Evolutionary conservation across 495 filamentous ascomycete species (phyloP).

Genomic region (Podospora tetraspora): DNA sequence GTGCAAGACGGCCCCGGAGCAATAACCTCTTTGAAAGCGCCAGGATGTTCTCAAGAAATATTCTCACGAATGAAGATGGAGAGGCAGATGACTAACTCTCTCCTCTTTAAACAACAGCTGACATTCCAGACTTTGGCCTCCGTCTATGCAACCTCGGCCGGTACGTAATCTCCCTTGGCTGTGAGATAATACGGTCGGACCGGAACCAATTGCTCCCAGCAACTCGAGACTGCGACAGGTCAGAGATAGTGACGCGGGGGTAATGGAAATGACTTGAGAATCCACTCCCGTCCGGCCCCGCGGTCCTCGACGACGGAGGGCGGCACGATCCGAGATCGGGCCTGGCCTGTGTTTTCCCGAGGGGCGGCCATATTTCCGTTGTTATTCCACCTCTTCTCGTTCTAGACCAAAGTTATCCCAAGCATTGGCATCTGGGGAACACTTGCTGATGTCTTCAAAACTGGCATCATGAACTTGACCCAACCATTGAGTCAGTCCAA

Average conservation of each 20-base stretch:
- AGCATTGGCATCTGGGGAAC: neutral
- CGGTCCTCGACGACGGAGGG: constrained; percentile 10
- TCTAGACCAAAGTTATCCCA: neutral
- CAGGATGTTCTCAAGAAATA: neutral
- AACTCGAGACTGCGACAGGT: neutral
- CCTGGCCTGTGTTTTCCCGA: neutral
- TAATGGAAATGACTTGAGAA: constrained; percentile 8
- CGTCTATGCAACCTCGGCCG: neutral
- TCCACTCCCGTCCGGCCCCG: neutral
- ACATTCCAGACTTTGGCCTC: neutral
- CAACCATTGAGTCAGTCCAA: neutral
- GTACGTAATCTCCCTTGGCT: neutral
- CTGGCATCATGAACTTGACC: neutral
- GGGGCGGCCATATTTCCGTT: too few relatives aligned
- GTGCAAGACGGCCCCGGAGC: neutral
- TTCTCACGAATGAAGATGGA: neutral
- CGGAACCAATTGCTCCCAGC: constrained; percentile 9
- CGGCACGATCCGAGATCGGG: constrained; percentile 24
- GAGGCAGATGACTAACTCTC: neutral
- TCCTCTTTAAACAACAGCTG: neutral
- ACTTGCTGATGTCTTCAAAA: neutral
- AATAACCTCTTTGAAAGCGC: neutral
- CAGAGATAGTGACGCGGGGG: constrained; percentile 13
- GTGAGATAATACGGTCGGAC: neutral
- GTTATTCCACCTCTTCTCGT: neutral